phyloP scores from a whole-genome alignment of 371 early-diverging fungal species.

The Actinomortierella ambigua region DNA sequence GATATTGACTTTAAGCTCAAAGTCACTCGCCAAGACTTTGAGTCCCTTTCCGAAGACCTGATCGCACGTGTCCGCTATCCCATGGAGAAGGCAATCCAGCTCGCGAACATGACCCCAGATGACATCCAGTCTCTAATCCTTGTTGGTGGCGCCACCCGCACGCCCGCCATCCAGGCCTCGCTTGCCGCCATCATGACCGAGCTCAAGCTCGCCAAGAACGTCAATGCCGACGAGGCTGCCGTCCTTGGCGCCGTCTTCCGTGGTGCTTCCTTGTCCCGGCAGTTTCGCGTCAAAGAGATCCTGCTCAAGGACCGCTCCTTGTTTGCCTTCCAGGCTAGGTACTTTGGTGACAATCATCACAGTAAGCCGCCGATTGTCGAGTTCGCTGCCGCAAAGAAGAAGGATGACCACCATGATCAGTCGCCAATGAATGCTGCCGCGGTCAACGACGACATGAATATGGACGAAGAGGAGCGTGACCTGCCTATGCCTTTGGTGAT shows the following conservation, averaged over 20 bases:
- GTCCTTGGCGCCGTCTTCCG: constrained; percentile 92
- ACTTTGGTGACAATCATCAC: too few species aligned
- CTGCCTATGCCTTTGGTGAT: constrained; percentile 50
- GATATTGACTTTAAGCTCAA: constrained; percentile 83
- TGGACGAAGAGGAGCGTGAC: constrained; percentile 24
- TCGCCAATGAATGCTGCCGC: too few species aligned
- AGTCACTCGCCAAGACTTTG: constrained; percentile 82
- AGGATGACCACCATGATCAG: too few species aligned
- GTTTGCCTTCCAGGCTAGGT: constrained; percentile 76
- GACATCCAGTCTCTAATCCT: constrained; percentile 87
- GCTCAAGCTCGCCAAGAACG: constrained; percentile 88
- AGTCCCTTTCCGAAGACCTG: constrained; percentile 69
- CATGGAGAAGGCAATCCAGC: constrained; percentile 69
- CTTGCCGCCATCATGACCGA: constrained; percentile 77
- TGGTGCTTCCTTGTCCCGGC: constrained; percentile 85
- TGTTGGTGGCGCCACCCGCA: constrained; percentile 92
- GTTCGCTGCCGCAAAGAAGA: too few species aligned
- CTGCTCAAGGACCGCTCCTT: constrained; percentile 81
- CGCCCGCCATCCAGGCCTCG: constrained; percentile 81
- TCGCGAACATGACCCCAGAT: constrained; percentile 69
- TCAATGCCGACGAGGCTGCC: constrained; percentile 96
- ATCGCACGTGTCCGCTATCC: constrained; percentile 76
- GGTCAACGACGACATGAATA: too few species aligned
- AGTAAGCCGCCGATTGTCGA: too few species aligned
- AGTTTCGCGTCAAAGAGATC: constrained; percentile 88